Evolutionary conservation across 371 early-diverging fungal genomes (phyloP), one percentile per base, ranked within the genome.

Genomic region (Haplosporangium sp.): DNA sequence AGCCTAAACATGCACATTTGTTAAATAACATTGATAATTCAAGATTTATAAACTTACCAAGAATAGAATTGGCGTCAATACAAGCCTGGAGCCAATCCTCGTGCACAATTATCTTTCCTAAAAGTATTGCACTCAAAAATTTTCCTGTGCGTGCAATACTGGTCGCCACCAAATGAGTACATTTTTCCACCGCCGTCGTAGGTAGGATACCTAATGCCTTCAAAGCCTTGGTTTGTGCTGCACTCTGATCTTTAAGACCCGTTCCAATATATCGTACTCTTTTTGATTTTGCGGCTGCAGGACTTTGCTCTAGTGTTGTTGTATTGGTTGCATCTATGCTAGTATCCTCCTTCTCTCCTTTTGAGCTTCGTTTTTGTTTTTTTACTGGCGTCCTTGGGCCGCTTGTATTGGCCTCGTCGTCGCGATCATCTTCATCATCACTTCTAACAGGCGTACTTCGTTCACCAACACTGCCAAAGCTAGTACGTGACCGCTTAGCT

Each of bases 81-180:
- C 81, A 81, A 13, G 81, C 71, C 47, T 81, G 74, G 0, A 81
- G 60, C 71, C 74, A 81, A 13, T 81, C 81, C 62, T 72, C 74
- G 9, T 58, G 81, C 3, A 81, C 81, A 65, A 81, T 71, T 1
- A 61, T 42, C 57, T 75, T 81, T 37, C 74, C 74, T 5, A 65
- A 69, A 6, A 75, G 69, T 10, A 81, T 15, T 0, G 75, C 81
- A 15, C 38, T 58, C 65, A 81, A 66, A 47, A 81, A 81, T 67
- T 81, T 81, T 47, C 75, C 81, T 27, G 81, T 81, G 9, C 81
- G 67, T 9, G 71, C 60, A 55, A 71, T 53, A 39, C 62, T 57
- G 34, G 68, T 74, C 20, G 81, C 81, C 4, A 81, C 75, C 7
- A 81, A 48, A 45, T 81, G 81, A 0, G 81, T 81, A 19, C 75